Evolutionary conservation across 2,329 filamentous ascomycete species (phyloP), one percentile per base, ranked within the genome.

Genomic region (Colletotrichum siamense): DNA sequence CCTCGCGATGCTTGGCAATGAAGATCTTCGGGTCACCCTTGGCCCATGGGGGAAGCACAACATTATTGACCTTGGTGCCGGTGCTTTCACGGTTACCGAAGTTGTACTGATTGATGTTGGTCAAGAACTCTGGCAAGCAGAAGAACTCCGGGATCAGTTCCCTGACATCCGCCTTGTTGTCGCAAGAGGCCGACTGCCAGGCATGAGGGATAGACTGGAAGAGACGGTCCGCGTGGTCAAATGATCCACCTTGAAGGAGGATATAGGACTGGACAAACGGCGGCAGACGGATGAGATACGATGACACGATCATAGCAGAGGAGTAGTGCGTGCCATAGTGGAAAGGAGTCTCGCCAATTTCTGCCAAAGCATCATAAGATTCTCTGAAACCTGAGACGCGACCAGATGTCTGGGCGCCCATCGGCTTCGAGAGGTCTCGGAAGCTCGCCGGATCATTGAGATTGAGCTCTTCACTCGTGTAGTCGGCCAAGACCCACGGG

Each of bases 301-400:
- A 98, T 15, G 96, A 96, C 8, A 99, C 97, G 75, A 98, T 98
- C 97, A 99, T 99, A 9, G 97, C 97, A 3, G 97, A 99, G 2
- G 97, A 99, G 84, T 99, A 99, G 83, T 99, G 98, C 0, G 98
- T 99, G 22, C 97, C 97, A 80, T 99, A 99, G 83, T 99, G 97
- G 83, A 98, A 99, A 0, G 97, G 95, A 1, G 95, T 94, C 62
- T 98, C 96, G 9, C 94, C 95, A 89, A 99, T 98, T 82, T 99
- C 97, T 1, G 94, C 94, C 83, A 99, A 94, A 18, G 95, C 95
- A 79, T 93, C 92, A 83, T 98, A 99, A 34, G 96, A 92, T 80
- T 98, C 95, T 68, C 92, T 91, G 81, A 97, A 98, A 8, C 96
- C 95, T 0, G 91, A 88, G 78, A 98, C 94, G 78, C 96, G 91